Conservation (phyloP, 306 rosid species). For the Cicer cuneatum region DNA sequence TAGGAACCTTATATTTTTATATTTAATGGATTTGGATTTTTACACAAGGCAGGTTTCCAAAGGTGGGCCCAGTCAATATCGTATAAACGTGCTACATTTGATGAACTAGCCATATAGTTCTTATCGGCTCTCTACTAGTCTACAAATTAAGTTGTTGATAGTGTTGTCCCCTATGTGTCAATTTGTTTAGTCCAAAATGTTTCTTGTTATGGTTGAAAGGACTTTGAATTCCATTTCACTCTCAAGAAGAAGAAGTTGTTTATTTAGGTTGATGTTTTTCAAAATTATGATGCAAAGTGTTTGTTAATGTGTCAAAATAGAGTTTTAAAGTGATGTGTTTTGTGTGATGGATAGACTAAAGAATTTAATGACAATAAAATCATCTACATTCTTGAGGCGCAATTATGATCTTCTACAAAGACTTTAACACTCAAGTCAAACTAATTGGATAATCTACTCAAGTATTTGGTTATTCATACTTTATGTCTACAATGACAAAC, state of each 20-base stretch:
- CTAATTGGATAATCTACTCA: too few relatives aligned
- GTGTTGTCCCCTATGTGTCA: slow-evolving; percentile 26
- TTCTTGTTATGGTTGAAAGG: slow-evolving; percentile 32
- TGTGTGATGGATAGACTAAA: not conserved
- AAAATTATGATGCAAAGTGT: not conserved
- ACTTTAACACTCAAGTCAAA: too few relatives aligned
- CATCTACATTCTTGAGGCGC: too few relatives aligned
- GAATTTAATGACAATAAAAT: not conserved
- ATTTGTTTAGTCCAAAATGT: slow-evolving; percentile 26
- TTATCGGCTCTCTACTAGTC: slow-evolving; percentile 41
- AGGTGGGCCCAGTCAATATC: slow-evolving; percentile 42
- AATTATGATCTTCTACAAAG: too few relatives aligned
- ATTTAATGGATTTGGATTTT: slow-evolving; percentile 44
- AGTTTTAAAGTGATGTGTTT: not conserved
- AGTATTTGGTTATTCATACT: too few relatives aligned
- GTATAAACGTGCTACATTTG: slow-evolving; percentile 41
- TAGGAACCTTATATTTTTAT: slow-evolving; percentile 44
- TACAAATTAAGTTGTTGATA: slow-evolving; percentile 21
- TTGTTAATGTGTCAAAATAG: not conserved
- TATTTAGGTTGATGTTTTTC: not conserved
- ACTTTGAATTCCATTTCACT: slow-evolving; percentile 28
- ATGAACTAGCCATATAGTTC: slow-evolving; percentile 31
- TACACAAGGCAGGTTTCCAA: slow-evolving; percentile 33
- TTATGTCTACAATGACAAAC: too few relatives aligned
- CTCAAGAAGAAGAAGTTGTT: not conserved